phyloP scores from a whole-genome alignment of 1,284 basidiomycete genomes.

The Prillingera fragicola region DNA sequence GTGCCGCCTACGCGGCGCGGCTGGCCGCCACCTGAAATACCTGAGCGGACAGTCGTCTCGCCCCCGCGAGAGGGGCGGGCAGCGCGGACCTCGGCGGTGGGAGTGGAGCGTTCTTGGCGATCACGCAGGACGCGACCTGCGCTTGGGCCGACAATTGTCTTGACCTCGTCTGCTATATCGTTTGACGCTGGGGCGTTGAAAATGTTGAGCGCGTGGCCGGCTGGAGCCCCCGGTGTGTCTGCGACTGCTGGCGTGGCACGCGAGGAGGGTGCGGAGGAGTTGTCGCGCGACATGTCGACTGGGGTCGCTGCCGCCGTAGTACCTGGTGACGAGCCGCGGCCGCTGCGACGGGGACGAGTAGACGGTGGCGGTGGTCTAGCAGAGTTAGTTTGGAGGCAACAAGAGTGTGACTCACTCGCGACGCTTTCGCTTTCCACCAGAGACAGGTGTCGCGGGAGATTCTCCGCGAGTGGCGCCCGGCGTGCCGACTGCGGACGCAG shows the following conservation, averaged over 20 bases:
- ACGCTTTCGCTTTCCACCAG: conserved; percentile 16
- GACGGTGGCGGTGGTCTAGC: conserved; percentile 1
- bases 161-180: conserved; percentile 17
- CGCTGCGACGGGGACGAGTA: conserved; percentile 8
- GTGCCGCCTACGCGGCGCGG: conserved; percentile 38
- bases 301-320: background rate
- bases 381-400: conserved; percentile 3
- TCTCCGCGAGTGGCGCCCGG: background rate
- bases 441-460: background rate
- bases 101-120: conserved; percentile 3
- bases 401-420: conserved; percentile 15
- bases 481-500: background rate
- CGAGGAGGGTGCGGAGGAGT: conserved; percentile 13
- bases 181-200: conserved; percentile 25
- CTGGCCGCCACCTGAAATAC: conserved; percentile 37
- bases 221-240: background rate
- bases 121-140: conserved; percentile 6
- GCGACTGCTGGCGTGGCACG: conserved; percentile 8
- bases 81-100: conserved; percentile 1
- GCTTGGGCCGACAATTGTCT: conserved; percentile 15
- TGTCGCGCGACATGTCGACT: conserved; percentile 9
- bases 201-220: conserved; percentile 25
- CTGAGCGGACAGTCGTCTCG: conserved; percentile 27
- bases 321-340: conserved; percentile 9
- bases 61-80: conserved; percentile 20